A percentile compares a stretch with the other conserved stretches of the same genome.
phyloP scores from a whole-genome alignment of 495 filamentous ascomycete species.

The Pseudomonodictys pantanalensis region DNA sequence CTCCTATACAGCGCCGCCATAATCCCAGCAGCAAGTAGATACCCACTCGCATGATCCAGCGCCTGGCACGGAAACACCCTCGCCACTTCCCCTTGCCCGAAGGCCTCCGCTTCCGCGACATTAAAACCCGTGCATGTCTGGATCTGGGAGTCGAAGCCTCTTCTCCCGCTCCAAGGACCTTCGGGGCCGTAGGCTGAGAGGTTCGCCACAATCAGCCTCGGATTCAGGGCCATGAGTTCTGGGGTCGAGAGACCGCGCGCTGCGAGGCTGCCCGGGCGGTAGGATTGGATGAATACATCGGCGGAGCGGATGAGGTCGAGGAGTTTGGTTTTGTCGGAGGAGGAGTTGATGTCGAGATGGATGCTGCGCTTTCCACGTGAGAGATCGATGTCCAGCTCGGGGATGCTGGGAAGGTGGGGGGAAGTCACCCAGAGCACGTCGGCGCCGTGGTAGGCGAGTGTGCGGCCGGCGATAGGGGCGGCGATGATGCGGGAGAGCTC shows the following conservation, averaged over 20 bases:
- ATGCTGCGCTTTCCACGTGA: constrained; percentile 34
- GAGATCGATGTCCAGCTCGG: constrained; percentile 31
- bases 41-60: constrained; percentile 35
- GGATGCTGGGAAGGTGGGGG: constrained; percentile 34
- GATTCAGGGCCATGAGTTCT: constrained; percentile 22
- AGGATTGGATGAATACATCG: constrained; percentile 40
- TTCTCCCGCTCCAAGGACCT: constrained; percentile 34
- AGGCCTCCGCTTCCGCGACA: constrained; percentile 35
- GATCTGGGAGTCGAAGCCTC: constrained; percentile 38
- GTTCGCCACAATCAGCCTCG: constrained; percentile 31
- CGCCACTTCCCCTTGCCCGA: constrained; percentile 18
- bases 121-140: constrained; percentile 39
- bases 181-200: constrained; percentile 31
- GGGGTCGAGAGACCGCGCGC: constrained; percentile 25
- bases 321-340: constrained; percentile 27
- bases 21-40: constrained; percentile 35
- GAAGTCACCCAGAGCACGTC: constrained; percentile 39
- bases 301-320: constrained; percentile 27
- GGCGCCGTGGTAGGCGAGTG: constrained; percentile 36
- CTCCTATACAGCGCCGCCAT: constrained; percentile 33
- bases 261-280: constrained; percentile 35
- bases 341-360: constrained; percentile 33
- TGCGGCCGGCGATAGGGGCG: constrained; percentile 32
- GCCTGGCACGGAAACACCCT: constrained; percentile 36
- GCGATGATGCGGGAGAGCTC: constrained; percentile 38